Conservation (phyloP, 2,329 filamentous ascomycete genomes). For the Fusarium sp. region DNA sequence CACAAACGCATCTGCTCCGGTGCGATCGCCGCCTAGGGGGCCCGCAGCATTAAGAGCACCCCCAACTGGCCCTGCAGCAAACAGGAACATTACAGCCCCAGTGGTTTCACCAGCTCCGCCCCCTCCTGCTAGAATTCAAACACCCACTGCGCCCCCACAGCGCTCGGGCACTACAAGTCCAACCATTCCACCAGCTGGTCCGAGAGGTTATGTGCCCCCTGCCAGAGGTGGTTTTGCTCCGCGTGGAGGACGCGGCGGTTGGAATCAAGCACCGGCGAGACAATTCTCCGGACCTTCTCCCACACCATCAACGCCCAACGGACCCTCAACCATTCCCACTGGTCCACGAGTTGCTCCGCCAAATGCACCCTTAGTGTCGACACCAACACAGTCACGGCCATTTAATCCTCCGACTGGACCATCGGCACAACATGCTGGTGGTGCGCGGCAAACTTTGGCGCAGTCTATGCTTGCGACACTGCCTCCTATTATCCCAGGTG, state of each 20-base stretch:
- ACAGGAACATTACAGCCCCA: slow-evolving; percentile 54
- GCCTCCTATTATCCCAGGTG: slow-evolving; percentile 64
- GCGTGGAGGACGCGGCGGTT: slow-evolving; percentile 60
- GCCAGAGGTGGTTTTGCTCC: slow-evolving; percentile 57
- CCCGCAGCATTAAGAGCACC: slow-evolving; percentile 65
- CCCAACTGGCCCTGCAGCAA: slow-evolving; percentile 57
- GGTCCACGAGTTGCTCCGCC: slow-evolving; percentile 56
- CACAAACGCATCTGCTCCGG: slow-evolving; percentile 41
- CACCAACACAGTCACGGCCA: slow-evolving; percentile 56
- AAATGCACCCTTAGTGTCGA: slow-evolving; percentile 52
- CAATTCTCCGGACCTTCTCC: slow-evolving; percentile 51
- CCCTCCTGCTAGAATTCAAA: slow-evolving; percentile 51
- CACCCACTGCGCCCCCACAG: slow-evolving; percentile 49
- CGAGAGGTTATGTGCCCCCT: slow-evolving; percentile 63
- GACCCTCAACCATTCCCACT: slow-evolving; percentile 59
- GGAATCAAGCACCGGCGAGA: slow-evolving; percentile 52
- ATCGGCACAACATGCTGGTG: slow-evolving; percentile 53
- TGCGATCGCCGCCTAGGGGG: slow-evolving; percentile 64
- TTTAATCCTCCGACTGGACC: slow-evolving; percentile 70
- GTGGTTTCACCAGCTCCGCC: slow-evolving; percentile 50
- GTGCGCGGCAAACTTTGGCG: slow-evolving; percentile 59
- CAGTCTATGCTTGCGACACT: slow-evolving; percentile 64
- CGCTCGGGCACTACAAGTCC: slow-evolving; percentile 58
- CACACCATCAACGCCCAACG: slow-evolving; percentile 55
- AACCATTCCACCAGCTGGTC: slow-evolving; percentile 64